Percentiles rank a stretch among this genome's conserved stretches.
Evolutionary conservation across 805 yeast species (phyloP).

Genomic region (Nakazawaea ernobii): DNA sequence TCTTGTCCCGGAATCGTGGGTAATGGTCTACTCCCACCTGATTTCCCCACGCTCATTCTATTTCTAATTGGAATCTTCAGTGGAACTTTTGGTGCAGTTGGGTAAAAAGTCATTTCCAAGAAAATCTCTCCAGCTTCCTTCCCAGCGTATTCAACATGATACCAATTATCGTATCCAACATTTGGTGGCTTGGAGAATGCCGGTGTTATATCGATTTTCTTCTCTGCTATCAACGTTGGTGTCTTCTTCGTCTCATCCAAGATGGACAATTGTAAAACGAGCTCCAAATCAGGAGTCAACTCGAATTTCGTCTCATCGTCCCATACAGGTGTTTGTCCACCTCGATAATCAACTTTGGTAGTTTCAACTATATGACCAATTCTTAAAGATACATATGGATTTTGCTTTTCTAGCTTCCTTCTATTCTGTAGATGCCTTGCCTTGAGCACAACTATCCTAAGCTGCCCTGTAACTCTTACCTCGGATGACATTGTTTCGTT

Average conservation of each 20-base stretch:
- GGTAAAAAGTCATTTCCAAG: constrained; percentile 89
- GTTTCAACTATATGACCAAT: constrained; percentile 77
- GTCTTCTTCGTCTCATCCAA: constrained; percentile 81
- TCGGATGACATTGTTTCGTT: constrained; percentile 1
- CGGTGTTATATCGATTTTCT: constrained; percentile 69
- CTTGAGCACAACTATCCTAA: constrained; percentile 71
- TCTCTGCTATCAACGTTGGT: constrained; percentile 83
- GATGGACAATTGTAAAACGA: constrained; percentile 62
- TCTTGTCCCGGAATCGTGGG: constrained; percentile 23
- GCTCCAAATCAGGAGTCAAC: constrained; percentile 57
- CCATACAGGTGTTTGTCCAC: constrained; percentile 94
- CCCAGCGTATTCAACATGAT: constrained; percentile 57
- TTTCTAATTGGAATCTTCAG: constrained; percentile 12
- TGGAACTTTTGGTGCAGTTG: constrained; percentile 32
- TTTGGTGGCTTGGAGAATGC: constrained; percentile 61
- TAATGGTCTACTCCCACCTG: constrained; percentile 15
- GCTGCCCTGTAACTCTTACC: constrained; percentile 38
- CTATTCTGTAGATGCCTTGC: constrained; percentile 86
- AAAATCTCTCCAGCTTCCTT: constrained; percentile 84
- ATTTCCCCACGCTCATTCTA: constrained; percentile 1
- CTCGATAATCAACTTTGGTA: constrained; percentile 73
- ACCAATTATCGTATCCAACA: constrained; percentile 87
- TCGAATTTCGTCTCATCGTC: constrained; percentile 68
- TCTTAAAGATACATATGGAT: constrained; percentile 82
- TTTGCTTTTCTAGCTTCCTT: constrained; percentile 84